Conservation (phyloP, 805 yeast species). For the Saccharomycopsis synnaedendra region DNA sequence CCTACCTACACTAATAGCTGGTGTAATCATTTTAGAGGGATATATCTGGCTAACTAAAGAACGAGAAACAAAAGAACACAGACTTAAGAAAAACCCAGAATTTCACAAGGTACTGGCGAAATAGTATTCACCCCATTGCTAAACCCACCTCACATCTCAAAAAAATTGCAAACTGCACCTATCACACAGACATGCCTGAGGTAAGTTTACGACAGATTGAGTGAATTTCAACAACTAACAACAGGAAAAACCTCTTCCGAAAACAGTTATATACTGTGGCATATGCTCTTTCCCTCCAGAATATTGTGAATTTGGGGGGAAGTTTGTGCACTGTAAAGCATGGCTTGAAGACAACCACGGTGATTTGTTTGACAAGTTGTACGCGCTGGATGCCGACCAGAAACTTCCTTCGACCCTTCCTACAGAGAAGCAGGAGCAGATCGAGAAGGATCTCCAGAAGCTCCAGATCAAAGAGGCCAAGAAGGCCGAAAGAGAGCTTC, state of each 20-base stretch:
- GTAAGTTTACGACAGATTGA: not conserved
- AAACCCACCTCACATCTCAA: too few relatives aligned
- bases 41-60: too few relatives aligned
- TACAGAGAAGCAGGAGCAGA: conserved; percentile 69
- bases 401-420: conserved; percentile 37
- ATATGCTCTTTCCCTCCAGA: conserved; percentile 81
- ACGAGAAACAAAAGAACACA: too few relatives aligned
- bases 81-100: too few relatives aligned
- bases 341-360: conserved; percentile 60
- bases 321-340: conserved; percentile 68
- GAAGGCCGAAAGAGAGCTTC: conserved; percentile 74
- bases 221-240: too few relatives aligned
- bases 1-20: too few relatives aligned
- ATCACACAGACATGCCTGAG: not conserved
- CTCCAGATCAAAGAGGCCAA: conserved; percentile 80
- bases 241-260: conserved; percentile 19
- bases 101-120: too few relatives aligned
- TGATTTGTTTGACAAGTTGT: conserved; percentile 46
- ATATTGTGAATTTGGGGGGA: conserved; percentile 84
- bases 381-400: conserved; percentile 44
- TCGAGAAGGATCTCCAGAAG: conserved; percentile 72
- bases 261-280: conserved; percentile 54
- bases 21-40: too few relatives aligned
- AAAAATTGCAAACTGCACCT: too few relatives aligned
- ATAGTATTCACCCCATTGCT: too few relatives aligned